Conservation (phyloP, 2,329 filamentous ascomycete species). For the Apiospora aurea region DNA sequence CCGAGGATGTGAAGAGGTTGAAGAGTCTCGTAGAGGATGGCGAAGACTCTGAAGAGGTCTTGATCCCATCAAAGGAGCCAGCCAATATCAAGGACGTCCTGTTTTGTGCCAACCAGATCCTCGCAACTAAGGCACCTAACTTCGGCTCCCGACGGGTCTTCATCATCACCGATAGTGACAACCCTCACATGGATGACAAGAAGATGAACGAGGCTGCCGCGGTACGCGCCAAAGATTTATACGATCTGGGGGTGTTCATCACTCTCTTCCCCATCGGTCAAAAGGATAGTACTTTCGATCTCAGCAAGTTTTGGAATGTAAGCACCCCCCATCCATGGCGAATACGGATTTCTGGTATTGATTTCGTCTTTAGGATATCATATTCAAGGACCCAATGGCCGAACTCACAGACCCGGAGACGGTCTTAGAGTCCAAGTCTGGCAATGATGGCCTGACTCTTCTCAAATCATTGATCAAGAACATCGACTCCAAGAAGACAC, state of each 20-base stretch:
- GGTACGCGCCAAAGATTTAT: conserved; percentile 91
- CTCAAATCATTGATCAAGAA: conserved; percentile 83
- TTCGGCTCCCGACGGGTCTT: conserved; percentile 94
- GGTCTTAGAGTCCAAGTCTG: conserved; percentile 70
- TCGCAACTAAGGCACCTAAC: conserved; percentile 92
- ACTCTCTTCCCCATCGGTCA: conserved; percentile 91
- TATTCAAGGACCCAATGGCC: conserved; percentile 79
- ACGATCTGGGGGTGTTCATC: conserved; percentile 89
- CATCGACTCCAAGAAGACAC: conserved; percentile 88
- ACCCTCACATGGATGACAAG: conserved; percentile 79
- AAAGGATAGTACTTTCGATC: conserved; percentile 74
- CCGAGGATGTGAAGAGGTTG: conserved; percentile 83
- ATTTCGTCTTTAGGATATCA: conserved; percentile 71
- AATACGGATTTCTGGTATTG: conserved; percentile 27
- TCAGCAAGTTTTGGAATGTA: conserved; percentile 91
- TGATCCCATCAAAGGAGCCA: conserved; percentile 72
- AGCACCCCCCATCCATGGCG: conserved; percentile 35
- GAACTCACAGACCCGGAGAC: conserved; percentile 68
- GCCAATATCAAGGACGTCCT: conserved; percentile 88
- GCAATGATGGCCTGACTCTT: conserved; percentile 81
- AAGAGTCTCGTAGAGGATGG: conserved; percentile 80
- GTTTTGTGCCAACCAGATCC: conserved; percentile 95
- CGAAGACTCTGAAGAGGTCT: conserved; percentile 71
- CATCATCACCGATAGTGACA: conserved; percentile 92
- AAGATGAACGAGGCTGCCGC: conserved; percentile 76